These are phyloP conservation scores for Trichoderma sp. DNA, from an alignment of 2,329 filamentous ascomycete genomes.

Conservation along the genomic window DNA sequence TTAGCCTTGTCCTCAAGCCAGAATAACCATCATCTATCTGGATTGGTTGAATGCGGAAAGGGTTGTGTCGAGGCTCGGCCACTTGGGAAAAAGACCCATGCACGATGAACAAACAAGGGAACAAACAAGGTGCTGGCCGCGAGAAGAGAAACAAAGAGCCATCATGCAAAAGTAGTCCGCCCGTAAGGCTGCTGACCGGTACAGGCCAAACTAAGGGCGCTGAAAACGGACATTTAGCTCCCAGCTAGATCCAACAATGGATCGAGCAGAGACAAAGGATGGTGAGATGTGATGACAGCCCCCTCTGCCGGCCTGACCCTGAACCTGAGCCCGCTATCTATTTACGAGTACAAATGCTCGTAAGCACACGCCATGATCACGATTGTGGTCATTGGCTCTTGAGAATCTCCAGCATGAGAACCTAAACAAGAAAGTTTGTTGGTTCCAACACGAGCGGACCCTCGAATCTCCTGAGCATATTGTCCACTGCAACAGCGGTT, in stretches of 20 bases:
- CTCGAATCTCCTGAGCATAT: not conserved
- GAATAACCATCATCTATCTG: not conserved
- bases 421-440: constrained; percentile 5
- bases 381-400: not conserved
- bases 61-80: not conserved
- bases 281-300: constrained; percentile 11
- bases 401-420: not conserved
- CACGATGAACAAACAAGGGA: not conserved
- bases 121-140: not conserved
- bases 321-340: not conserved
- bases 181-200: constrained; percentile 5
- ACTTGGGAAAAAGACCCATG: not conserved
- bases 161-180: not conserved
- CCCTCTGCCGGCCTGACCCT: not conserved
- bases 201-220: not conserved
- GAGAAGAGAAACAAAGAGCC: not conserved
- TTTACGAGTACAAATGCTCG: not conserved
- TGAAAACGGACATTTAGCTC: not conserved
- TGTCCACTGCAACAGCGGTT: not conserved
- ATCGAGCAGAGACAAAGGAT: not conserved
- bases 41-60: not conserved
- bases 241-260: not conserved
- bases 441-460: not conserved
- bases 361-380: not conserved
- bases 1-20: not conserved